phyloP scores from a whole-genome alignment of 306 rosid species.

The Sophora flavescens region DNA sequence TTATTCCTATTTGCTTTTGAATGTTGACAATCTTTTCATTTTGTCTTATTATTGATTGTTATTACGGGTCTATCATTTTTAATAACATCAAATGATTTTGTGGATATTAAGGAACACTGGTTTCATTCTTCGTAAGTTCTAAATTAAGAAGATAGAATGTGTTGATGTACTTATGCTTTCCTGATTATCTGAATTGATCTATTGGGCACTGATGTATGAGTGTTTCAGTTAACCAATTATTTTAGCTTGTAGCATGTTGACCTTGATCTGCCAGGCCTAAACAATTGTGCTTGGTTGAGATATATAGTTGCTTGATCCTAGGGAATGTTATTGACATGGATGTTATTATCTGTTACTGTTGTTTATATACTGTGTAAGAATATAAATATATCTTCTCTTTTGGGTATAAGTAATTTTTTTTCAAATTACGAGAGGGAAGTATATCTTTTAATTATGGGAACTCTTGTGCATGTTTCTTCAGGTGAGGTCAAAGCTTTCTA shows the following conservation, averaged over 20 bases:
- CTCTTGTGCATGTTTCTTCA: slow-evolving; percentile 46
- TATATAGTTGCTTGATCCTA: slow-evolving; percentile 6
- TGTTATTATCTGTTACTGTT: slow-evolving; percentile 12
- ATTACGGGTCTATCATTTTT: too few relatives aligned
- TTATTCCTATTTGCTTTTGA: not conserved
- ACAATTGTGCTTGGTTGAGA: slow-evolving; percentile 26
- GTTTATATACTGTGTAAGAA: slow-evolving; percentile 7
- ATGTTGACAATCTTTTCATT: too few relatives aligned
- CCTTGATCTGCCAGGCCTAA: slow-evolving; percentile 23
- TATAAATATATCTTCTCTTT: slow-evolving; percentile 22
- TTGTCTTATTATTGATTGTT: too few relatives aligned
- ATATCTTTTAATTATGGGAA: slow-evolving; percentile 31
- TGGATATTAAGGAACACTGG: slow-evolving; percentile 6
- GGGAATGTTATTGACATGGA: slow-evolving; percentile 23
- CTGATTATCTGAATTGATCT: slow-evolving; percentile 13
- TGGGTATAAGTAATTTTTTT: not conserved
- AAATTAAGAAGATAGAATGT: not conserved
- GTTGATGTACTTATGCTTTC: not conserved
- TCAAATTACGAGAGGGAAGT: slow-evolving; percentile 20
- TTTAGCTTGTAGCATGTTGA: slow-evolving; percentile 20
- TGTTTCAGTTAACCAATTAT: not conserved
- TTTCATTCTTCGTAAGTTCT: slow-evolving; percentile 15
- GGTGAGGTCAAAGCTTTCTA: slow-evolving; percentile 87
- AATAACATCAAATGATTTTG: slow-evolving; percentile 8
- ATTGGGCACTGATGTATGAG: not conserved